These are phyloP conservation scores for Phytophthora fragariaefolia DNA, from an alignment of 352 stramenopile genomes.

Conservation along the genomic window DNA sequence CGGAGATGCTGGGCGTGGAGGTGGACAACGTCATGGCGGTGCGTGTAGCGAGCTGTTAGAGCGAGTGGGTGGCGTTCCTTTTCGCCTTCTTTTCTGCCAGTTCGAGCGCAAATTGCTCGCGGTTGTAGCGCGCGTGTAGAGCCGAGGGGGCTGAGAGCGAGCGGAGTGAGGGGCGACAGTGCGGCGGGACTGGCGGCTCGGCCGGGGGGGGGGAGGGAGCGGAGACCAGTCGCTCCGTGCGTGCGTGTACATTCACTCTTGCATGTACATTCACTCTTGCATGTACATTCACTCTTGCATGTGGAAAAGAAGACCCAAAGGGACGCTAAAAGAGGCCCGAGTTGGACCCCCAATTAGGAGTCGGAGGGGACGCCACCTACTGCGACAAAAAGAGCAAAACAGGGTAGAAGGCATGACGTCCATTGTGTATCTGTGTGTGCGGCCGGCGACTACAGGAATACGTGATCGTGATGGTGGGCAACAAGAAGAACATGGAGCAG, in stretches of 20 bases:
- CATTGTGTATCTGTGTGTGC: conserved; percentile 40
- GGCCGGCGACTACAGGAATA: conserved; percentile 64
- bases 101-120: not conserved
- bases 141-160: not conserved
- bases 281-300: conserved; percentile 32
- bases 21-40: conserved; percentile 90
- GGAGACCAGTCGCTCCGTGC: not conserved
- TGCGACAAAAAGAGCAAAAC: conserved; percentile 30
- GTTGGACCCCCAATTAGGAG: conserved; percentile 32
- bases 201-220: not conserved
- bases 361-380: conserved; percentile 26
- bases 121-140: not conserved
- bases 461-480: conserved; percentile 87
- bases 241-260: conserved; percentile 21
- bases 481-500: conserved; percentile 89
- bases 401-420: conserved; percentile 33
- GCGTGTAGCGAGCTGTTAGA: conserved; percentile 44
- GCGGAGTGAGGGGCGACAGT: too few relatives aligned
- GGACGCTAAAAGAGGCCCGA: conserved; percentile 36
- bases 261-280: conserved; percentile 19
- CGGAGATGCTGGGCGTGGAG: conserved; percentile 83
- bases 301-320: conserved; percentile 37
- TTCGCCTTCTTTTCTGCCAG: not conserved
- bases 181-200: too few relatives aligned
- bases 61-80: not conserved